Evolutionary conservation across 2,329 filamentous ascomycete genomes (phyloP).

Genomic region (Blastomyces gilchristii): DNA sequence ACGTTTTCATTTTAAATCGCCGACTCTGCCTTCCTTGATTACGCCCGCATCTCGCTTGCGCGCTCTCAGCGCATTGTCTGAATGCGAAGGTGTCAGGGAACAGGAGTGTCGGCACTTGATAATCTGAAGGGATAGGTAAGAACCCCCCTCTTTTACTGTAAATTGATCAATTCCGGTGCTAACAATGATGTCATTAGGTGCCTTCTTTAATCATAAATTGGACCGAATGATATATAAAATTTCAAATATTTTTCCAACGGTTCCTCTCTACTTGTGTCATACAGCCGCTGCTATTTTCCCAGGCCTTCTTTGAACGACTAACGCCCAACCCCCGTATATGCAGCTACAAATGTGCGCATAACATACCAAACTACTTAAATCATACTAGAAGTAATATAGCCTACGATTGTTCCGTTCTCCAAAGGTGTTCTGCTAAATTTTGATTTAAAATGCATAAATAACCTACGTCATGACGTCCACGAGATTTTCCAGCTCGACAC

Average conservation of each 20-base stretch:
- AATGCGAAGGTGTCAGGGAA: not conserved
- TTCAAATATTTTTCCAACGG: not conserved
- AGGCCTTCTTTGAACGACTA: no score
- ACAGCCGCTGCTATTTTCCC: no score
- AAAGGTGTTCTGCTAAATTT: no score
- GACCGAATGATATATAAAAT: not conserved
- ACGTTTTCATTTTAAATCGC: not conserved
- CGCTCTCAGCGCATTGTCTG: not conserved
- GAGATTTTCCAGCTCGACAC: not conserved
- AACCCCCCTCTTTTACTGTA: not conserved
- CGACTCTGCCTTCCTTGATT: constrained; percentile 8
- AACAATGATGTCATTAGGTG: not conserved
- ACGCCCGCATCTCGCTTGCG: not conserved
- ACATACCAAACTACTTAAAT: not conserved
- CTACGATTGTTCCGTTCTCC: not conserved
- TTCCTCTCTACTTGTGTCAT: not conserved
- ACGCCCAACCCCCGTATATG: not conserved
- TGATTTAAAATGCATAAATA: not conserved
- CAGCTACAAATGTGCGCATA: not conserved
- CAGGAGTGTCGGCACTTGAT: constrained; percentile 14
- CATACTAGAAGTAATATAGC: not conserved
- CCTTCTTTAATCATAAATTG: constrained; percentile 1
- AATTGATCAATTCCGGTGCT: not conserved
- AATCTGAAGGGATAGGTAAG: constrained; percentile 10
- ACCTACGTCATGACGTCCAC: not conserved